These are phyloP conservation scores for Fusarium musae DNA, from an alignment of 2,329 filamentous ascomycete genomes.

Conservation along the genomic window DNA sequence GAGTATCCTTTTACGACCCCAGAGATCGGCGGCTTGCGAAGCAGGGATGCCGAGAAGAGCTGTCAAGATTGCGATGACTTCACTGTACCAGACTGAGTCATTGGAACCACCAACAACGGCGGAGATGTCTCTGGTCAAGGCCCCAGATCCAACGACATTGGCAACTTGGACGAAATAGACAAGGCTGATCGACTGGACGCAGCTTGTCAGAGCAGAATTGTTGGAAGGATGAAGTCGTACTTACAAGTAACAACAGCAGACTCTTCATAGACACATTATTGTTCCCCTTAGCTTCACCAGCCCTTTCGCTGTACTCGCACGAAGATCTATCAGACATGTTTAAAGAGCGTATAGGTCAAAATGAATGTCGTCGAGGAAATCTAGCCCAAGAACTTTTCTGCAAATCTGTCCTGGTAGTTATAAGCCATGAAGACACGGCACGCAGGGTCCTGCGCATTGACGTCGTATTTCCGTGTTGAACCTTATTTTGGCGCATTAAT, in stretches of 20 bases:
- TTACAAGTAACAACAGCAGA: not conserved
- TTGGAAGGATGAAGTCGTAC: fast-evolving
- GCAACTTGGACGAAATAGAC: not conserved
- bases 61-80: not conserved
- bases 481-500: not conserved
- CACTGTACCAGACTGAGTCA: not conserved
- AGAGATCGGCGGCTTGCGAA: not conserved
- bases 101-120: not conserved
- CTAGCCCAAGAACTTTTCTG: not conserved
- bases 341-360: not conserved
- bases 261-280: not conserved
- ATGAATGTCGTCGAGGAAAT: not conserved
- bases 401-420: not conserved
- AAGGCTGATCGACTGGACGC: not conserved
- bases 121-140: not conserved
- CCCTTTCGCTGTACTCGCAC: not conserved
- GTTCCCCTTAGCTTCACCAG: not conserved
- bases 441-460: not conserved
- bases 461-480: not conserved
- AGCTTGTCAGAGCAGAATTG: fast-evolving
- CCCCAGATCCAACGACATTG: not conserved
- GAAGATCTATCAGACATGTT: not conserved
- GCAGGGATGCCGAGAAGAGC: not conserved
- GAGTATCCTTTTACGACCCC: not conserved
- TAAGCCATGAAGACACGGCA: not conserved